Conservation (phyloP, 2,329 filamentous ascomycete species). For the Calonectria hongkongensis region DNA sequence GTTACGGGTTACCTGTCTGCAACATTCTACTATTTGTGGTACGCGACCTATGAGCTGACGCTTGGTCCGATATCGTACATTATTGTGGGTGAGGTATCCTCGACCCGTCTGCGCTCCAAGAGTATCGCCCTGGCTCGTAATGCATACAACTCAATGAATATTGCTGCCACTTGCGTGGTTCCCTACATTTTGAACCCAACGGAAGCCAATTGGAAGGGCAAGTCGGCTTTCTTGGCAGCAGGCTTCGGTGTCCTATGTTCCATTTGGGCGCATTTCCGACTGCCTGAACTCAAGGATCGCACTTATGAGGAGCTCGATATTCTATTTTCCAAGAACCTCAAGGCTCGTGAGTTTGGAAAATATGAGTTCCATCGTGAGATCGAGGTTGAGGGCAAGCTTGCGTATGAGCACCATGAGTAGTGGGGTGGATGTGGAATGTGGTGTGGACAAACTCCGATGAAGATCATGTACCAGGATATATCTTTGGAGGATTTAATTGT, state of each 20-base stretch:
- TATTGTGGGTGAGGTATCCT: slow-evolving; percentile 62
- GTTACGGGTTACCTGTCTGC: slow-evolving; percentile 51
- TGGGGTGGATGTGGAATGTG: background rate
- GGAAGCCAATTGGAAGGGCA: slow-evolving; percentile 57
- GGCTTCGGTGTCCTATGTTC: slow-evolving; percentile 50
- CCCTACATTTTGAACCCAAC: slow-evolving; percentile 57
- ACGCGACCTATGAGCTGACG: slow-evolving; percentile 62
- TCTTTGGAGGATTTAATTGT: background rate
- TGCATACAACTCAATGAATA: slow-evolving; percentile 49
- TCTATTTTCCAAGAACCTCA: slow-evolving; percentile 49
- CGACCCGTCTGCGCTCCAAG: slow-evolving; percentile 63
- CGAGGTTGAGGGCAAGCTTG: slow-evolving; percentile 7
- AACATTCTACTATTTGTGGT: background rate
- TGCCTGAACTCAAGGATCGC: slow-evolving; percentile 57
- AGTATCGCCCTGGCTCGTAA: slow-evolving; percentile 62
- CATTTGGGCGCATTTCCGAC: slow-evolving; percentile 56
- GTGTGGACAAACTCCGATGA: background rate
- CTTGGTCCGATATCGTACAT: slow-evolving; percentile 65
- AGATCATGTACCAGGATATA: background rate
- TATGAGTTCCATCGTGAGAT: slow-evolving; percentile 11
- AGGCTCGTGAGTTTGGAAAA: background rate
- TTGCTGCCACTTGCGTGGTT: slow-evolving; percentile 54
- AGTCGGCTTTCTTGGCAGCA: slow-evolving; percentile 56
- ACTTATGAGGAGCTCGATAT: slow-evolving; percentile 58
- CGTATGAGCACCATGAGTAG: slow-evolving; percentile 20